These are phyloP conservation scores for Spizellomyces punctatus DNA, from an alignment of 192 early-diverging fungal genomes.

Conservation along the genomic window DNA sequence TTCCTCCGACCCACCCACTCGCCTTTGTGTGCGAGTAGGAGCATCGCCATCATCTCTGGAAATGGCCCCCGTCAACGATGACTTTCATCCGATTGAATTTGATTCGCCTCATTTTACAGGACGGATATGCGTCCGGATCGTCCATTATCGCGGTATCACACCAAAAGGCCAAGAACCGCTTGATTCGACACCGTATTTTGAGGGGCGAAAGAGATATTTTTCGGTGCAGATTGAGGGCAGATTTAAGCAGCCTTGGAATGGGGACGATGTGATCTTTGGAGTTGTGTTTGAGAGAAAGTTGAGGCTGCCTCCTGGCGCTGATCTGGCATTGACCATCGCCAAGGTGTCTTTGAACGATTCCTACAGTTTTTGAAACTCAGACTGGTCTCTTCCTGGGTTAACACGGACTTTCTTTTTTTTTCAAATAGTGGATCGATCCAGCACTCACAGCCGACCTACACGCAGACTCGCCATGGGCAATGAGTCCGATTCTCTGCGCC, in stretches of 20 bases:
- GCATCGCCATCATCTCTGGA: slow-evolving; percentile 35
- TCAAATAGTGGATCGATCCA: slow-evolving; percentile 46
- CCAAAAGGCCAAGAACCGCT: slow-evolving; percentile 23
- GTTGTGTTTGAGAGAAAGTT: slow-evolving; percentile 70
- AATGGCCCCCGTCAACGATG: slow-evolving; percentile 57
- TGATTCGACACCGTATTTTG: slow-evolving; percentile 56
- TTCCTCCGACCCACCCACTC: slow-evolving; percentile 8
- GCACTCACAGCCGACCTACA: slow-evolving; percentile 35
- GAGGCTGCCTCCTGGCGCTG: slow-evolving; percentile 38
- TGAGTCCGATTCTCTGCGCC: slow-evolving; percentile 36
- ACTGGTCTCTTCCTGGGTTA: background rate
- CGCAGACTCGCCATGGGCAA: slow-evolving; percentile 27
- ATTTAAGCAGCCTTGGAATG: slow-evolving; percentile 59
- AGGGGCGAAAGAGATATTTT: slow-evolving; percentile 55
- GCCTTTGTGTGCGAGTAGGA: slow-evolving; percentile 37
- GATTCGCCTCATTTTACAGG: slow-evolving; percentile 66
- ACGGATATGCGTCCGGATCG: slow-evolving; percentile 64
- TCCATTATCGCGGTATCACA: slow-evolving; percentile 54
- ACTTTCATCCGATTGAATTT: slow-evolving; percentile 58
- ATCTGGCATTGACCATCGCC: slow-evolving; percentile 38
- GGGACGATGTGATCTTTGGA: slow-evolving; percentile 73
- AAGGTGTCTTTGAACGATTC: slow-evolving; percentile 37
- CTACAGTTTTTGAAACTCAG: background rate
- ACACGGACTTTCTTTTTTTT: background rate
- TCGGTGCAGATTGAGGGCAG: slow-evolving; percentile 71